Evolutionary conservation across 805 yeast genomes (phyloP).

Genomic region (Candida gorgasii): DNA sequence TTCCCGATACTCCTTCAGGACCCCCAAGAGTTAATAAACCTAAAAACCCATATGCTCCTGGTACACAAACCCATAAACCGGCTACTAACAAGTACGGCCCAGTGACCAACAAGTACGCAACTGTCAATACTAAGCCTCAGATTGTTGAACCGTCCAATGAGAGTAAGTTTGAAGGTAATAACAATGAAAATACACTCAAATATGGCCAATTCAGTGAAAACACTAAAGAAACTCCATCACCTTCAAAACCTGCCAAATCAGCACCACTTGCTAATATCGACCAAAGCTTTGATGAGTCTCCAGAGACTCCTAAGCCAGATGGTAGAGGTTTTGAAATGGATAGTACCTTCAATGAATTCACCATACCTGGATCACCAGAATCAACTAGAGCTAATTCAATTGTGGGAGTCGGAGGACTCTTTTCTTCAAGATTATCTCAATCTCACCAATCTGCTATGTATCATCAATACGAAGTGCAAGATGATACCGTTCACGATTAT

Average conservation of each 20-base stretch:
- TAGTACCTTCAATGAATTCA: constrained; percentile 37
- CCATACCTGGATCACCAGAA: constrained; percentile 48
- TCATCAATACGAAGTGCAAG: constrained; percentile 46
- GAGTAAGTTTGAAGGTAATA: too few species aligned
- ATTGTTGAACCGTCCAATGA: too few species aligned
- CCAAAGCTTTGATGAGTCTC: constrained; percentile 33
- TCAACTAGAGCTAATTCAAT: constrained; percentile 48
- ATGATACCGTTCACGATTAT: constrained; percentile 45
- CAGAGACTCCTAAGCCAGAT: constrained; percentile 15
- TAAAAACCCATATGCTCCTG: constrained; percentile 42
- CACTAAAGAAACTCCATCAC: not conserved
- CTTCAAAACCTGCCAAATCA: not conserved
- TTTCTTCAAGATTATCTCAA: constrained; percentile 42
- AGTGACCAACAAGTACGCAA: constrained; percentile 12
- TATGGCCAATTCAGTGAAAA: not conserved
- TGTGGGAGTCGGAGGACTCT: constrained; percentile 32
- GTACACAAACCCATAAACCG: constrained; percentile 16
- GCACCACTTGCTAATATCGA: constrained; percentile 30
- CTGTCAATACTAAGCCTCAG: too few species aligned
- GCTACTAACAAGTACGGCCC: constrained; percentile 31
- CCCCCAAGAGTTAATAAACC: constrained; percentile 16
- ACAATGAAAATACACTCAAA: not conserved
- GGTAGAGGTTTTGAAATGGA: constrained; percentile 19
- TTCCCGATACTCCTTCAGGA: constrained; percentile 6
- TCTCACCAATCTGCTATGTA: constrained; percentile 46